Evolutionary conservation across 768 basidiomycete species (phyloP), one percentile per base, ranked within the genome.

Genomic region (Mycena alexandri): DNA sequence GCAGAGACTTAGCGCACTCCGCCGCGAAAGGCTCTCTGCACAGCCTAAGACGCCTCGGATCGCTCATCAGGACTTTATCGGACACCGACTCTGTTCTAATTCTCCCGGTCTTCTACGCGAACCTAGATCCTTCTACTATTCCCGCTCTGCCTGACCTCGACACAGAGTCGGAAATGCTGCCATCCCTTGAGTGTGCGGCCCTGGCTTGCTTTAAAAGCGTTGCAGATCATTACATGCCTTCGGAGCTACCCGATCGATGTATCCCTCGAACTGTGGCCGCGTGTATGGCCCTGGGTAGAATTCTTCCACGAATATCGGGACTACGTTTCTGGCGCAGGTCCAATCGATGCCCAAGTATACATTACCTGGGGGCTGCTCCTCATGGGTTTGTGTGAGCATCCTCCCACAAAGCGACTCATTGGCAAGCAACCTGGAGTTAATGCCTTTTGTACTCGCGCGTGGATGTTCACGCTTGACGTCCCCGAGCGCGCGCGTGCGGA

Each of bases 61-160:
- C 29, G 29, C 29, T 29, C 29, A 29, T 6, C 29, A 29, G 29
- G 29, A 29, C 29, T 29, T 29, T 29, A 3, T 29, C 29, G 29
- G 52, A 53, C 19, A 53, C 9, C 52, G 16, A 53, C 3, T 34
- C 21, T 17, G 34, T 53, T 21, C 10, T 12, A 10, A 12, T 34
- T 25, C 33, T 59, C 46, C 58, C 58, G 16, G 58, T 34, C 12
- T 59, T 48, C 47, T 59, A 48, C 24, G 58, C 46, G 13, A 46
- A 47, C 21, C 58, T 59, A 5, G 58, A 59, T 48, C 46, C 46
- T 8, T 11, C 46, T 6, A 10, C 9, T 1, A 59, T 59, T 21
- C 58, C 58, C 1, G 33, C 21, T 21, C 19, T 5, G 11, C 25
- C 42, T 9, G 24, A 62, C 25, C 50, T 62, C 41, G 51, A 62